Evolutionary conservation across 306 rosid genomes (phyloP).

Genomic region (Fagus crenata): DNA sequence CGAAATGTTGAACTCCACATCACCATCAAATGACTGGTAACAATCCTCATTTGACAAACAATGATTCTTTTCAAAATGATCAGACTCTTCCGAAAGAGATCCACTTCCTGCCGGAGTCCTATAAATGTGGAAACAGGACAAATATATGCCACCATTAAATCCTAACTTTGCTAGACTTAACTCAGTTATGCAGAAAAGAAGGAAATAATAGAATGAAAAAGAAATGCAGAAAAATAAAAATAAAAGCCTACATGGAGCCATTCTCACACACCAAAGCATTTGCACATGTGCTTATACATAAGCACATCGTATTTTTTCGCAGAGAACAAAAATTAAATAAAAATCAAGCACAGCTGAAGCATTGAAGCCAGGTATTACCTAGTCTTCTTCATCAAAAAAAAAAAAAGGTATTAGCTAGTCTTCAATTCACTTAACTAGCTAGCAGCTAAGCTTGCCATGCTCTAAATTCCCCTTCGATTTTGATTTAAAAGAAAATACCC

Average conservation of each 20-base stretch:
- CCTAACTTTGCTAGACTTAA: constrained; percentile 22
- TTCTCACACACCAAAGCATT: too few relatives aligned
- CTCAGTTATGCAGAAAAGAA: constrained; percentile 4
- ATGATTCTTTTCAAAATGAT: constrained; percentile 51
- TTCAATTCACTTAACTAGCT: constrained; percentile 1
- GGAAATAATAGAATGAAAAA: too few relatives aligned
- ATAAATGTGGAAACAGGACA: constrained; percentile 30
- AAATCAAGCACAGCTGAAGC: too few relatives aligned
- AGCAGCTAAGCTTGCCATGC: constrained; percentile 3
- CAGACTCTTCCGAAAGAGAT: constrained; percentile 64
- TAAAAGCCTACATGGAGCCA: too few relatives aligned
- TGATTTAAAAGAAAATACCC: constrained; percentile 1
- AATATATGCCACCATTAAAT: constrained; percentile 31
- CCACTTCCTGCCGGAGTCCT: constrained; percentile 82
- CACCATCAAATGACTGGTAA: constrained; percentile 48
- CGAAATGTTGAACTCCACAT: constrained; percentile 61
- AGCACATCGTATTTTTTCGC: too few relatives aligned
- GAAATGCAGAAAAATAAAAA: too few relatives aligned
- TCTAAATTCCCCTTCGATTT: constrained; percentile 12
- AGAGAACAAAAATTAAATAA: too few relatives aligned
- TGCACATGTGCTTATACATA: too few relatives aligned
- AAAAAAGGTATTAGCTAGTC: background rate
- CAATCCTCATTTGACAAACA: constrained; percentile 47
- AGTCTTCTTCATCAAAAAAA: too few relatives aligned
- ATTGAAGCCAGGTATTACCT: background rate